Evolutionary conservation across 2,329 filamentous ascomycete genomes (phyloP).

Genomic region (Sporothrix brasiliensis): DNA sequence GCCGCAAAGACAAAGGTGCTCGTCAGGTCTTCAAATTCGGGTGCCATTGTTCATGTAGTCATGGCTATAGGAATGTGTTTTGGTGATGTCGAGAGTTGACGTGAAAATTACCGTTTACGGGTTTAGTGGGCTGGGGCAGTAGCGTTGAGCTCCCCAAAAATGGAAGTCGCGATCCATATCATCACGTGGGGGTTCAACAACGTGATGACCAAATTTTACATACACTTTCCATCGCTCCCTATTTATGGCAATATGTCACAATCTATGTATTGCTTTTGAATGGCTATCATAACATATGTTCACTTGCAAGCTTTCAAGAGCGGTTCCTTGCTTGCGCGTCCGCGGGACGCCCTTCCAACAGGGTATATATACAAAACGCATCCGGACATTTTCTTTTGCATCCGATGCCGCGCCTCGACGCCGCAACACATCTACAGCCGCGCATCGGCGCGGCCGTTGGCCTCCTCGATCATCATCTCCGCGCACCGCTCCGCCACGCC

Average conservation of each 20-base stretch:
- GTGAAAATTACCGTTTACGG: not conserved
- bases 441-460: slow-evolving; percentile 46
- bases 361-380: not conserved
- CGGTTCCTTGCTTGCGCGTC: not conserved
- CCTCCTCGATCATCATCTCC: slow-evolving; percentile 78
- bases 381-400: no score
- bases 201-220: not conserved
- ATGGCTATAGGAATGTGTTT: no score
- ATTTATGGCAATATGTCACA: no score
- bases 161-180: not conserved
- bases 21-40: slow-evolving; percentile 34
- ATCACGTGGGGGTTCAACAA: slow-evolving; percentile 3
- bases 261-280: not conserved
- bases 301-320: not conserved
- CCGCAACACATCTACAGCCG: slow-evolving; percentile 30
- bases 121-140: not conserved
- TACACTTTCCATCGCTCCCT: no score
- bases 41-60: not conserved
- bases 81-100: not conserved
- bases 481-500: slow-evolving; percentile 81
- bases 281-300: not conserved
- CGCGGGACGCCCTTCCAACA: not conserved
- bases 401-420: no score
- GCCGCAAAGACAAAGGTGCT: slow-evolving; percentile 36
- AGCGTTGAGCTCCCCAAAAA: not conserved